Evolutionary conservation across 1,284 basidiomycete species (phyloP), one percentile per base, ranked within the genome.

Genomic region (Papiliotrema flavescens): DNA sequence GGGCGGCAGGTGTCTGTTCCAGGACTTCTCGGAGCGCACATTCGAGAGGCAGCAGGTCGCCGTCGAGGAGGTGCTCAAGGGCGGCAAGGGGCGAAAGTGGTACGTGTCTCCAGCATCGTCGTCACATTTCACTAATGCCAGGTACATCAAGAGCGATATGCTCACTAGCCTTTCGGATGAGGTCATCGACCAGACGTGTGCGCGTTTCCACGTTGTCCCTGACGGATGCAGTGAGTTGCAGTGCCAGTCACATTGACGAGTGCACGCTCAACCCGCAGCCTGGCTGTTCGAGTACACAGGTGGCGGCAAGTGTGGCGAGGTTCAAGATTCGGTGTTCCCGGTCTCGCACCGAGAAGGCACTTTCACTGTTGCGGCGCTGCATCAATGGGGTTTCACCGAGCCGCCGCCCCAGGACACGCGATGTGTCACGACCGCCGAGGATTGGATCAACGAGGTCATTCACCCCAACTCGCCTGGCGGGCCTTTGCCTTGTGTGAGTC

Each of bases 201-300:
- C 85, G 20, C 81, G 87, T 60, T 95, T 95, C 75, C 79, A 85
- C 1, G 80, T 86, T 64, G 87, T 88, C 15, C 90, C 89, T 1
- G 83, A 90, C 62, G 89, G 90, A 19, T 92, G 89, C 78, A 91
- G 89, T 91, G 68, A 62, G 88, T 84, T 11, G 34, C 13, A 5
- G 40, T n/a, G 7, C n/a, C n/a, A n/a, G n/a, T n/a, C 22, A 23
- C 35, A 17, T 17, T 11, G 35, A 19, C 36, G 13, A 15, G 8
- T 32, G 37, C 19, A 26, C 22, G 34, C 32, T 36, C 1, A 49
- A 42, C 14, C 19, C 41, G 50, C 67, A 90, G 90, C 90, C 22
- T 92, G 91, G 92, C 79, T 89, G 13, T 94, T 89, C 71, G 91
- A 95, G 71, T 81, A 92, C 40, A 86, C 88, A 3, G 90, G 89